Base-by-base conservation (phyloP, 345 rosid genomes). In the Clausena lansium region DNA sequence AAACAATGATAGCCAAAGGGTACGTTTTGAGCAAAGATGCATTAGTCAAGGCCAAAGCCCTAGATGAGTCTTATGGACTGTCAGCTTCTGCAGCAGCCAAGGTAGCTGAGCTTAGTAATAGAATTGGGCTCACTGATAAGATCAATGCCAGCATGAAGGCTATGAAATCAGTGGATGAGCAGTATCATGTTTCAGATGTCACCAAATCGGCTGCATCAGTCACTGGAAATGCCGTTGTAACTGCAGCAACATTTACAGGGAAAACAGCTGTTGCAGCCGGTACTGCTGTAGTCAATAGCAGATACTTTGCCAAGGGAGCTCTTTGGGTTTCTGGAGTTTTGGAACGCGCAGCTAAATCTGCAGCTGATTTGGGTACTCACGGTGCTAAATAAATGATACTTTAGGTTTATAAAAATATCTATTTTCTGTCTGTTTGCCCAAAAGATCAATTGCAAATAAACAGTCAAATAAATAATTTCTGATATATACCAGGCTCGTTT, bases 231-330 rank as follows among this genome's bases (percentile, higher is more conserved):
- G 93, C 96, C 30, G 95, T 89, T 22, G 89, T 87, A 15, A 79
- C 88, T 14, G 98, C 93, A 10, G 94, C 88, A 32, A 88, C 85
- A 3, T 83, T 84, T 15, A 86, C 97, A 0, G 94, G 94, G 27
- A 89, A 79, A 84, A 84, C 86, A 15, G 95, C 94, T 7, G 86
- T 76, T 22, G 89, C 97, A 57, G 94, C 98, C 5, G 89, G 90
- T 1, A 83, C 76, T 75, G 90, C 92, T 41, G 87, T 88, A 15
- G 91, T 84, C 50, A 92, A 89, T 76, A 95, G 96, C 91, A 82
- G 76, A 70, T 91, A 90, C 84, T 92, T 93, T 70, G 94, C 97
- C 57, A 90, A 84, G 81, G 98, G 98, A 74, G 93, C 94, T 73
- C 89, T 91, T 10, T 93, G 94, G 98, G 88, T 92, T 81, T 93